phyloP scores from a whole-genome alignment of 2,329 filamentous ascomycete species.

The Colletotrichum graminicola region DNA sequence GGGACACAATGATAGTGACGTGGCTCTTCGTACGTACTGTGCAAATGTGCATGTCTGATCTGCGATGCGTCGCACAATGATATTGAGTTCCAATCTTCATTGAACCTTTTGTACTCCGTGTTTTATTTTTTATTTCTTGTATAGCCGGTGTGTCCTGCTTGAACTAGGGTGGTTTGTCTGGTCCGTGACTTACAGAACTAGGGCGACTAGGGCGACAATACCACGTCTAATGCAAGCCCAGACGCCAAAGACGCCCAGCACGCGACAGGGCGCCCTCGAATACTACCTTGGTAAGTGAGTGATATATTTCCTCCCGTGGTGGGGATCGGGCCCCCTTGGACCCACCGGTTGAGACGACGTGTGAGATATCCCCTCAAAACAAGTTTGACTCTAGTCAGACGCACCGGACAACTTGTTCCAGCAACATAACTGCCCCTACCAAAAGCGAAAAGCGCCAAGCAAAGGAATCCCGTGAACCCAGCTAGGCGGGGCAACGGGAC shows the following conservation, averaged over 20 bases:
- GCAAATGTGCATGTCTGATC: conserved; percentile 3
- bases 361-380: background rate
- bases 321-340: background rate
- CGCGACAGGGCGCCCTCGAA: background rate
- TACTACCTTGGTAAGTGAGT: background rate
- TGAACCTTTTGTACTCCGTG: too few relatives aligned
- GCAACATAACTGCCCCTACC: background rate
- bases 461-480: background rate
- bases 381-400: background rate
- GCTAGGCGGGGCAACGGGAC: background rate
- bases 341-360: background rate
- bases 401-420: background rate
- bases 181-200: background rate
- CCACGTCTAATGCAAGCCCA: conserved; percentile 1
- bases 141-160: background rate
- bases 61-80: background rate
- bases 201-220: background rate
- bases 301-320: background rate
- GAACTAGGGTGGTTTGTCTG: background rate
- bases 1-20: too few relatives aligned
- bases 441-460: background rate
- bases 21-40: background rate
- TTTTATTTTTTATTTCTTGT: accelerated
- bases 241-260: background rate
- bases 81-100: too few relatives aligned